Conservation (phyloP, 345 rosid species). For the Lepidium aucheri region DNA sequence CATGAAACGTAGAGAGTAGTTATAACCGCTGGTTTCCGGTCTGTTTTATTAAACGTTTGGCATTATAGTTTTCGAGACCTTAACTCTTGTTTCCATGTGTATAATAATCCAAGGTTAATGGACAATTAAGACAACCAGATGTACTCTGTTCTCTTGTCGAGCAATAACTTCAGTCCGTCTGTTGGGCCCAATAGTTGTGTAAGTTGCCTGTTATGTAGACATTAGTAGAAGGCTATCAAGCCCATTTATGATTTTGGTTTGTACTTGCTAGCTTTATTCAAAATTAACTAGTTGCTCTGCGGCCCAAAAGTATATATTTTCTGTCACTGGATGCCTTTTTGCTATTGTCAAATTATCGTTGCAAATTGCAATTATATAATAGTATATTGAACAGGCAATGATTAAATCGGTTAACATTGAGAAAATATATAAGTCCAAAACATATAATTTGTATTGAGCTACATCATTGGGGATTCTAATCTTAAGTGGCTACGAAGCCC, state of each 20-base stretch:
- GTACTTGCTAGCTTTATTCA: no score
- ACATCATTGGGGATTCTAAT: neutral
- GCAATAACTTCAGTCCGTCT: no score
- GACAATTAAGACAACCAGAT: neutral
- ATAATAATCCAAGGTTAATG: neutral
- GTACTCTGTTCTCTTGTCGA: no score
- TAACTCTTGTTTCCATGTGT: no score
- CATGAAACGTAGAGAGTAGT: neutral
- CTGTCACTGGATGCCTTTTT: neutral
- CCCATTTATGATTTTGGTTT: neutral
- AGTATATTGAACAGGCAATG: no score
- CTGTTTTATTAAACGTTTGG: neutral
- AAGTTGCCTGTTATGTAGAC: neutral
- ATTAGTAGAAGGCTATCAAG: neutral
- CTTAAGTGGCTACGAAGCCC: slow-evolving; percentile 1
- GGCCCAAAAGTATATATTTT: neutral
- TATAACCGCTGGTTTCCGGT: neutral
- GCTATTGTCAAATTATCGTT: neutral
- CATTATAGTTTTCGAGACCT: neutral
- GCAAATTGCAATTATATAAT: neutral
- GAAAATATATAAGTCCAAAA: neutral
- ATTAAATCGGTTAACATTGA: neutral
- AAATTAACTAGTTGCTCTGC: no score
- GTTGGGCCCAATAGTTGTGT: neutral
- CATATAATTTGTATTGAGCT: neutral